A percentile compares a stretch with the other conserved stretches of the same genome.
These are phyloP conservation scores for Arachis stenosperma DNA, from an alignment of 306 rosid species.

Conservation along the genomic window DNA sequence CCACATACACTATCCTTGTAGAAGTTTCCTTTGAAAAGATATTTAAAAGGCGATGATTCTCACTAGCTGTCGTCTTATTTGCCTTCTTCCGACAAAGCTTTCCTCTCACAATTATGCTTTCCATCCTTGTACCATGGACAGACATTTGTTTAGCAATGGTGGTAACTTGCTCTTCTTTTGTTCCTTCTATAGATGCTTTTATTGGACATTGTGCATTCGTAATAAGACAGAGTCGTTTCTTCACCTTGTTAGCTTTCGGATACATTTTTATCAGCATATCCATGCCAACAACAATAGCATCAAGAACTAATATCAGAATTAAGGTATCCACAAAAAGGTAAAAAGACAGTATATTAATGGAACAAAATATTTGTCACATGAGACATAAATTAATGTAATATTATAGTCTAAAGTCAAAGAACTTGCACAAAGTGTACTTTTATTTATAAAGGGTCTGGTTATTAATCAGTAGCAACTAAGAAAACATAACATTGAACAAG, in stretches of 20 bases:
- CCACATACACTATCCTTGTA: slow-evolving; percentile 69
- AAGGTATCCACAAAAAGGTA: slow-evolving; percentile 50
- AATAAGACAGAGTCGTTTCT: slow-evolving; percentile 78
- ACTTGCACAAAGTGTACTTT: slow-evolving; percentile 1
- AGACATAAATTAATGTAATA: neutral
- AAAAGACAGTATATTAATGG: neutral
- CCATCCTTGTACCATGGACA: slow-evolving; percentile 75
- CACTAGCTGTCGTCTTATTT: slow-evolving; percentile 56
- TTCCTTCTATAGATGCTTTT: slow-evolving; percentile 75
- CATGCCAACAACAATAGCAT: slow-evolving; percentile 88
- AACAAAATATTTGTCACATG: neutral
- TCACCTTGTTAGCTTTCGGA: slow-evolving; percentile 70
- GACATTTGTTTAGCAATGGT: slow-evolving; percentile 78
- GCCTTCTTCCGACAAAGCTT: slow-evolving; percentile 48
- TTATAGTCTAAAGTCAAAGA: slow-evolving; percentile 10
- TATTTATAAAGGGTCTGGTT: too few species aligned
- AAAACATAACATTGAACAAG: neutral
- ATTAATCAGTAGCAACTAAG: neutral
- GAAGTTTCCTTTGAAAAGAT: slow-evolving; percentile 73
- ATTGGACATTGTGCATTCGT: slow-evolving; percentile 77
- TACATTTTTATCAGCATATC: slow-evolving; percentile 89
- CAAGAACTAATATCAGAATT: slow-evolving; percentile 79
- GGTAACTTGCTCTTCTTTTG: slow-evolving; percentile 81
- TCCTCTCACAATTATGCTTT: slow-evolving; percentile 77
- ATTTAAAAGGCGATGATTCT: slow-evolving; percentile 66